Evolutionary conservation across 768 basidiomycete species (phyloP), one percentile per base, ranked within the genome.

Genomic region (Floccularia luteovirens): DNA sequence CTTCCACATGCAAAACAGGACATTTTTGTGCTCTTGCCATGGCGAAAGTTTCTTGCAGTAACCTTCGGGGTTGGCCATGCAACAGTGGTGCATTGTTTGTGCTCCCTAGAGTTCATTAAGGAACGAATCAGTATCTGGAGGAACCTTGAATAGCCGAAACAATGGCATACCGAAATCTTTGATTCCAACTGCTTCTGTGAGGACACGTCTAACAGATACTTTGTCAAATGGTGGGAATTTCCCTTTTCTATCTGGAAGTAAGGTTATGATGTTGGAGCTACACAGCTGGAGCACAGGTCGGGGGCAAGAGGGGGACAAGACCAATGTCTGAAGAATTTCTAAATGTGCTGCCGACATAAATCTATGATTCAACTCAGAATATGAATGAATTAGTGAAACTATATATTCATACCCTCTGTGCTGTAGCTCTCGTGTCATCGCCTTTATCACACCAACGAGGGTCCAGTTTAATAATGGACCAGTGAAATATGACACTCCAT

Each of bases 401-500:
- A 10, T 10, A 10, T 30, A 34, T 10, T 10, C 69, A 49, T 48
- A 85, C 85, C 64, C 64, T 44, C 60, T 67, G 23, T 67, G 64
- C 39, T 75, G 68, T 27, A 86, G 68, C 37, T 89, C 83, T 43
- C 61, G 67, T 20, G 78, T 55, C 41, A 90, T 64, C 1, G 69
- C 73, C 53, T 73, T 74, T 39, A 88, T 67, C 8, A 89, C 77
- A 2, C 84, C 83, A 2, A 81, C 78, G 4, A 89, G 69, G 0
- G 86, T 88, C 88, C 88, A 90, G 45, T 75, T 79, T 28, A 90
- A 66, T 14, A 90, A 61, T 0, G 79, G 75, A 3, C 77, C 75
- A 16, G 78, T 72, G 49, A 90, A 89, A 56, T 85, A 90, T 4
- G 81, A 79, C 24, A 88, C 68, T 1, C 88, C 88, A 46, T 82